Evolutionary conservation across 495 filamentous ascomycete species (phyloP), one percentile per base, ranked within the genome.

Genomic region (Hypoxylon rickii): DNA sequence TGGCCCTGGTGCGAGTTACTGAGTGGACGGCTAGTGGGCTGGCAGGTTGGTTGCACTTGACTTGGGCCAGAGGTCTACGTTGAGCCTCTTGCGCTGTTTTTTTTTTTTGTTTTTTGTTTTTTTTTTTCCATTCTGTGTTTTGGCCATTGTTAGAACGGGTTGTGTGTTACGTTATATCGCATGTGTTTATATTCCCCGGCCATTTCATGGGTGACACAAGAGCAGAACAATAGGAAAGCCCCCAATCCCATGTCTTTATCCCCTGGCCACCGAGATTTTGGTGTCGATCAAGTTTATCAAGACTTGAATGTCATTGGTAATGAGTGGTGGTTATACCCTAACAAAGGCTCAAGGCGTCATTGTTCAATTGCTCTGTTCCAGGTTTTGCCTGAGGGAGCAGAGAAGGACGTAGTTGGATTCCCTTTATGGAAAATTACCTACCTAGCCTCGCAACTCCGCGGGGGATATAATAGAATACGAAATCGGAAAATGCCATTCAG

Each of bases 281-380:
- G 38, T 7, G 8, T 19, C 24, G 10, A 8, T 22, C 7, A 24
- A 21, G 29, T 38, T 18, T 6, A n/a, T n/a, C n/a, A n/a, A 21
- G 19, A 3, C 17, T 20, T n/a, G 12, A 32, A 8, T 12, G 16
- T 20, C 10, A 13, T 1, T 13, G 38, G 38, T 18, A 39, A 38
- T 24, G 17, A n/a, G 37, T 29, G 44, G n/a, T 29, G 18, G 11
- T 44, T 58, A 44, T 53, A 51, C 37, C 53, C 59, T 34, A 44
- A 31, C 24, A 42, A 42, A 40, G 34, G 26, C 22, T 22, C 32
- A 34, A 34, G 31, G 29, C 10, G 12, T 21, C 13, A 11, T 22
- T 26, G 2, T 33, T 32, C 48, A 49, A 22, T 29, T 37, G 36
- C 21, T 45, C n/a, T n/a, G n/a, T n/a, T n/a, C n/a, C n/a, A n/a